Conservation (phyloP, 164 flowering plant genomes). For the Liriodendron chinense region DNA sequence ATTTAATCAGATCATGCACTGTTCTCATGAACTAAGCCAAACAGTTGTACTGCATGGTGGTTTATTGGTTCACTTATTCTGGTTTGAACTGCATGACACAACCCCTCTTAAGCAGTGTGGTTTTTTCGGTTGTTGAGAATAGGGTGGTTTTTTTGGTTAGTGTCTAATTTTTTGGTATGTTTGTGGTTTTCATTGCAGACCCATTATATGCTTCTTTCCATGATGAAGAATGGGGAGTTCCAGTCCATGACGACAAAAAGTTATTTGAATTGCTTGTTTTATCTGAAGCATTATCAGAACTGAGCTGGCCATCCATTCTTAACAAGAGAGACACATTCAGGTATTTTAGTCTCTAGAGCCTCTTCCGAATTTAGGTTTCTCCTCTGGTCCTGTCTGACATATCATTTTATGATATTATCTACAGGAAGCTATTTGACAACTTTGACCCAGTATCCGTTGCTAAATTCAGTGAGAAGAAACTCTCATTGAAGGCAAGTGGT, state of each 20-base stretch:
- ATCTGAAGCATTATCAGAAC: slow-evolving; percentile 76
- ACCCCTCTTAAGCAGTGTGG: background rate
- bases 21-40: background rate
- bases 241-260: slow-evolving; percentile 69
- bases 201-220: slow-evolving; percentile 69
- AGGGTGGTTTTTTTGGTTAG: background rate
- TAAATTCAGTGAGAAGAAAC: slow-evolving; percentile 53
- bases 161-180: background rate
- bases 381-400: no score
- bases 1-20: no score
- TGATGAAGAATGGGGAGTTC: slow-evolving; percentile 92
- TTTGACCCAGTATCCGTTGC: slow-evolving; percentile 58
- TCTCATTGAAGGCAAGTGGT: slow-evolving; percentile 40
- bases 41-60: background rate
- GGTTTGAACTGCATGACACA: background rate
- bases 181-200: slow-evolving; percentile 34
- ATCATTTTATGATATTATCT: slow-evolving; percentile 2
- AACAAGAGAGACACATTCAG: slow-evolving; percentile 59
- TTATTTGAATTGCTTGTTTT: slow-evolving; percentile 72
- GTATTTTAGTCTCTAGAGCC: slow-evolving; percentile 19
- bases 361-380: background rate
- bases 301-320: slow-evolving; percentile 74
- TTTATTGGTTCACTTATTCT: background rate
- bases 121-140: no score
- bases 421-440: slow-evolving; percentile 71